These are phyloP conservation scores for Turritis glabra DNA, from an alignment of 345 rosid species.

Conservation along the genomic window DNA sequence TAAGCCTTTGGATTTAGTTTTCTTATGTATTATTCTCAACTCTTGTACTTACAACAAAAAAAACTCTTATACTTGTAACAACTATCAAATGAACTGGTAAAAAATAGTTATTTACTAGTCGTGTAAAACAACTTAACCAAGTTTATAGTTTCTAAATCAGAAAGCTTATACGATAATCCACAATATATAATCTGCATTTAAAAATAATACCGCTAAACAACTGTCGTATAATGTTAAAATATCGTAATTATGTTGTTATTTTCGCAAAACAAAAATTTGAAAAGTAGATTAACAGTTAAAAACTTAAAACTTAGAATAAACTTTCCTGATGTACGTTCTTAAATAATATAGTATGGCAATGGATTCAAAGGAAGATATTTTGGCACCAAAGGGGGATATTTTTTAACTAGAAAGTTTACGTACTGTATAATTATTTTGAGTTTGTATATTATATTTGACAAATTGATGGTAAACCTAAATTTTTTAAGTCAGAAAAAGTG, in stretches of 20 bases:
- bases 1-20: neutral
- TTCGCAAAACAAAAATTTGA: neutral
- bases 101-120: neutral
- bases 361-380: too few relatives aligned
- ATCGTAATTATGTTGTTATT: too few relatives aligned
- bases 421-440: neutral
- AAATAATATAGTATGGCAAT: neutral
- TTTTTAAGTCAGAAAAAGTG: slow-evolving; percentile 14
- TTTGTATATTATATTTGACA: neutral
- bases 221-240: neutral
- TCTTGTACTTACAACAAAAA: too few relatives aligned
- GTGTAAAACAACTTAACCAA: neutral
- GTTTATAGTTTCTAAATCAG: neutral
- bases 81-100: neutral
- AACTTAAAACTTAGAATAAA: neutral
- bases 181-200: too few relatives aligned
- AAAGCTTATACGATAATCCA: neutral
- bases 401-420: neutral
- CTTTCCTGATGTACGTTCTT: neutral
- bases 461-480: slow-evolving; percentile 9
- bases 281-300: neutral
- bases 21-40: neutral
- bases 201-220: neutral
- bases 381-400: neutral
- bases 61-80: neutral